Percentiles rank a stretch among this genome's conserved stretches.
Evolutionary conservation across 768 basidiomycete genomes (phyloP).

Genomic region (Auricularia heimuer): DNA sequence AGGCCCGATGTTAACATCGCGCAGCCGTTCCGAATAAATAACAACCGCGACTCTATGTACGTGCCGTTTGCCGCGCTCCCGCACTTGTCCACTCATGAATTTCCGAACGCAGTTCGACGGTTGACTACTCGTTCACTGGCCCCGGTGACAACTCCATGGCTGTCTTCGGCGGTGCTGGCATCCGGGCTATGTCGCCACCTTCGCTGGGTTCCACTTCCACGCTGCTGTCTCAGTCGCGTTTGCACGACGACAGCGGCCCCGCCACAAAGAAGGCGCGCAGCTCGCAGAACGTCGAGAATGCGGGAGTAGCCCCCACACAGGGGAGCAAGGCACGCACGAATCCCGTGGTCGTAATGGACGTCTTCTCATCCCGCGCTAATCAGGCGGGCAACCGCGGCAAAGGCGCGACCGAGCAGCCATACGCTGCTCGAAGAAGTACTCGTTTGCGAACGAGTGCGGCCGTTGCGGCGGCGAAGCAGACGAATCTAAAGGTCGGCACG

Average conservation of each 20-base stretch:
- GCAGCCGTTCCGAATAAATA: conserved; percentile 50
- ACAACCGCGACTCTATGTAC: conserved; percentile 54
- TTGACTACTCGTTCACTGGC: conserved; percentile 42
- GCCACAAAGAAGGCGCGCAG: conserved; percentile 67
- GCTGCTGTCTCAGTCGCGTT: conserved; percentile 19
- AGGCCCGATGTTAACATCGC: conserved; percentile 4
- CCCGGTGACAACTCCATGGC: conserved; percentile 47
- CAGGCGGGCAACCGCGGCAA: conserved; percentile 70
- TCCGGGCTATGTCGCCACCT: conserved; percentile 22
- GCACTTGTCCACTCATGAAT: conserved; percentile 11
- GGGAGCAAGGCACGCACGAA: conserved; percentile 5
- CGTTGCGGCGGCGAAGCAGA: conserved; percentile 35
- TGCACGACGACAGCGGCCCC: conserved; percentile 62
- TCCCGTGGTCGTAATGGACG: neutral
- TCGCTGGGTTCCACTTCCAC: conserved; percentile 22
- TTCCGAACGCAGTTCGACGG: conserved; percentile 35
- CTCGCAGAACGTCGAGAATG: conserved; percentile 5
- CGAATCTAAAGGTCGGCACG: conserved; percentile 42
- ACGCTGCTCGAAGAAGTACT: conserved; percentile 57
- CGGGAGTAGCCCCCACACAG: conserved; percentile 4
- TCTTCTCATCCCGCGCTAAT: conserved; percentile 59
- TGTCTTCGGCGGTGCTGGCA: conserved; percentile 12
- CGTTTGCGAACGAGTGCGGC: conserved; percentile 48
- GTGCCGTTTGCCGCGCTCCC: conserved; percentile 12
- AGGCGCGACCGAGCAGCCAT: conserved; percentile 36